Evolutionary conservation across 495 filamentous ascomycete genomes (phyloP), one percentile per base, ranked within the genome.

Genomic region (Penicillium atrosanguineum): DNA sequence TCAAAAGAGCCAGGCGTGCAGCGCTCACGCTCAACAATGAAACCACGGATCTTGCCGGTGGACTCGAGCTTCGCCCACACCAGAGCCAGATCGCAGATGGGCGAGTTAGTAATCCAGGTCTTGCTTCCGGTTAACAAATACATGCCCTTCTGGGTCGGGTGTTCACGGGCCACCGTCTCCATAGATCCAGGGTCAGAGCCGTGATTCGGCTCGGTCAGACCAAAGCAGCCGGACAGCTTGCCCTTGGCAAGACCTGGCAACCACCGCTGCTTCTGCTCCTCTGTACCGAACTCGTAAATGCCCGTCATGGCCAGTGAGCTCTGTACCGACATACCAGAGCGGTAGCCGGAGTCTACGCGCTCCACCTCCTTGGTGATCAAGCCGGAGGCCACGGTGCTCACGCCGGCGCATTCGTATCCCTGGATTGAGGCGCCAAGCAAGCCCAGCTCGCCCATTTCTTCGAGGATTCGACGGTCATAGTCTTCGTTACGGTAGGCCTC

Each of bases 31-130:
- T 98, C 91, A 36, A 97, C 80, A 41, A 96, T 71, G 64, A 97
- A 98, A 0, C 94, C 94, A n/a, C 87, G 83, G 64, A 98, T 97
- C 76, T 95, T 96, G 37, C 91, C 91, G 15, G 89, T 95, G 44
- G 82, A 83, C 54, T 94, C 82, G 38, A 95, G 75, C 73, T 96
- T 97, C 6, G 93, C 94, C 94, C 94, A 98, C 7, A 98, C 88
- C 46, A 98, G 71, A 48, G 97, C 72, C 12, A 98, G 74, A 62
- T 98, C 93, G 6, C 91, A 83, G 56, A 97, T 96, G 25, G 94
- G 94, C 11, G 89, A 93, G 76, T 97, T 98, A 40, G 94, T 97
- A 62, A 98, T 98, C 94, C 94, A 98, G 0, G 95, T 97, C 79
- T 98, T 98, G 39, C 89, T 77, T 2, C 94, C 94, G 39, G 82